These are phyloP conservation scores for Pseudocercospora fuligena DNA, from an alignment of 2,329 filamentous ascomycete species.

Conservation along the genomic window DNA sequence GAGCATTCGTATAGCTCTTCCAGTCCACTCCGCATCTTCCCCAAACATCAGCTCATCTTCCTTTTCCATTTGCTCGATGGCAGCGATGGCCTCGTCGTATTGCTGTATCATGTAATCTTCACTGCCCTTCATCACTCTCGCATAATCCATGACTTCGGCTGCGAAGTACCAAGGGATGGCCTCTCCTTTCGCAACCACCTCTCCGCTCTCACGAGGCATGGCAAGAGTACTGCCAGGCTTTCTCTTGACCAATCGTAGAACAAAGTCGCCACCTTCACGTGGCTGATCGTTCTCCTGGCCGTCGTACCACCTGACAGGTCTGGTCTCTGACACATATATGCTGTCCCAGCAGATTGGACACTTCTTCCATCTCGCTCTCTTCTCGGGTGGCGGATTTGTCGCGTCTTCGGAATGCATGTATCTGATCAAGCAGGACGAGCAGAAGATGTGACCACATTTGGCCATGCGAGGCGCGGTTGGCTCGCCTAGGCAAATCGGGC, in stretches of 20 bases:
- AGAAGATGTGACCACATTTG: conserved; percentile 96
- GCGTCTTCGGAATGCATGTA: conserved; percentile 90
- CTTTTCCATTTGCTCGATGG: conserved; percentile 75
- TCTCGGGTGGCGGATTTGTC: conserved; percentile 66
- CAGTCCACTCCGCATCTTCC: conserved; percentile 91
- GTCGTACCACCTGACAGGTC: conserved; percentile 87
- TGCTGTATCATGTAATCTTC: conserved; percentile 84
- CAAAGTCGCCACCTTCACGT: conserved; percentile 83
- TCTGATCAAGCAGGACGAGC: conserved; percentile 86
- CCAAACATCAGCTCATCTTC: conserved; percentile 92
- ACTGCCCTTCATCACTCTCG: conserved; percentile 92
- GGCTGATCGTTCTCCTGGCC: conserved; percentile 85
- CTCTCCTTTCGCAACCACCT: conserved; percentile 69
- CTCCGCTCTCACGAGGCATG: conserved; percentile 79
- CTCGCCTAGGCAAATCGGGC: conserved; percentile 91
- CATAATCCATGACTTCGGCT: conserved; percentile 92
- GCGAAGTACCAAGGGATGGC: conserved; percentile 95
- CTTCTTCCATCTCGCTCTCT: conserved; percentile 83
- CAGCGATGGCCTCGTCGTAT: conserved; percentile 76
- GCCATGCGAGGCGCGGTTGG: conserved; percentile 96
- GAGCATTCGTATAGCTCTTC: conserved; percentile 78
- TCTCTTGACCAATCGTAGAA: conserved; percentile 83
- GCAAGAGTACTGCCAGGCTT: conserved; percentile 82
- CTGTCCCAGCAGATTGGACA: conserved; percentile 95
- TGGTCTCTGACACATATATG: conserved; percentile 87